phyloP scores from a whole-genome alignment of 1,284 basidiomycete species.

The Ustilago loliicola region DNA sequence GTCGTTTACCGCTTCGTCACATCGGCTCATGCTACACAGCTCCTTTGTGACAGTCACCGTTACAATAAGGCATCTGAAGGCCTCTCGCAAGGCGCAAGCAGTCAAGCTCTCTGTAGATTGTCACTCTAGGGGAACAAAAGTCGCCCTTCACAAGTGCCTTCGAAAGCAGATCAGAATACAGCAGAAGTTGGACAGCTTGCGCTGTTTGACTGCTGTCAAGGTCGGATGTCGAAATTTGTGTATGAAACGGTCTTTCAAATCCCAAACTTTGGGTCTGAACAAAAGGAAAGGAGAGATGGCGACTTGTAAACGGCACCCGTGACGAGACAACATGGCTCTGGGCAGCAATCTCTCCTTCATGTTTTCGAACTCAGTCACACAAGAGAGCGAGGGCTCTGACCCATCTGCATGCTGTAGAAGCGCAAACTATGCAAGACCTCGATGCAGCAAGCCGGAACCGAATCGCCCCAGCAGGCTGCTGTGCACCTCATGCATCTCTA shows the following conservation, averaged over 20 bases:
- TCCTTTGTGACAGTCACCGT: not conserved
- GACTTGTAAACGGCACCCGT: not conserved
- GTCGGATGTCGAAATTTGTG: not conserved
- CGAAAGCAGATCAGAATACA: no score
- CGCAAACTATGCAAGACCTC: not conserved
- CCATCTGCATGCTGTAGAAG: not conserved
- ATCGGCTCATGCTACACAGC: not conserved
- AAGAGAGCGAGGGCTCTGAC: not conserved
- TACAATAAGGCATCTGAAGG: no score
- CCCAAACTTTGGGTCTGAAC: not conserved
- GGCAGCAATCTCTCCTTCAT: not conserved
- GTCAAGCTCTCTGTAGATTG: no score
- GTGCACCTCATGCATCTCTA: not conserved
- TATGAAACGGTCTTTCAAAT: not conserved
- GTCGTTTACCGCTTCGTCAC: not conserved
- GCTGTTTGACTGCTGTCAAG: constrained; percentile 1
- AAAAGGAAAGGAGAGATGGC: not conserved
- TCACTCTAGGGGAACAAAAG: no score
- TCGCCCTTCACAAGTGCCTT: no score
- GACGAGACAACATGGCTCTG: not conserved
- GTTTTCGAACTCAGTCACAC: not conserved
- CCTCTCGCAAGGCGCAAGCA: no score
- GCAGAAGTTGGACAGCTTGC: not conserved
- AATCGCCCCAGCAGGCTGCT: not conserved
- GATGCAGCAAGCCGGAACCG: not conserved